Evolutionary conservation across 148 eudicot genomes (phyloP).

Genomic region (Nepenthes gracilis): DNA sequence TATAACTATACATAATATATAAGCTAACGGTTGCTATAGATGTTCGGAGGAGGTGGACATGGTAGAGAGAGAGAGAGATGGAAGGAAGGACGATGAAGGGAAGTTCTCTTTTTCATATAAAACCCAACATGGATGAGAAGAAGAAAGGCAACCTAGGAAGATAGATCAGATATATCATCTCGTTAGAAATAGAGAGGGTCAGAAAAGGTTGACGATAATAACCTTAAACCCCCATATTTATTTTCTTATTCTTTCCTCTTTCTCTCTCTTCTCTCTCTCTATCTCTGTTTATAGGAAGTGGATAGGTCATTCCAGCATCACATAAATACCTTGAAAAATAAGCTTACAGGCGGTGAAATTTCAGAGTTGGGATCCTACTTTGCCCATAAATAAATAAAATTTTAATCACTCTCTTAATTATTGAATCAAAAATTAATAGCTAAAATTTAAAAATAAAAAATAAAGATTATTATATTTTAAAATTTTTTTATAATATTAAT

Average conservation of each 20-base stretch:
- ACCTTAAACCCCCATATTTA: constrained; percentile 6
- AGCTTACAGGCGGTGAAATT: background rate
- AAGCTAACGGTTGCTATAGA: background rate
- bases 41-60: background rate
- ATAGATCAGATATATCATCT: background rate
- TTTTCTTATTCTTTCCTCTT: background rate
- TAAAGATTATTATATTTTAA: too few species aligned
- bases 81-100: background rate
- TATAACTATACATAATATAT: too few species aligned
- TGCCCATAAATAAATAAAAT: background rate
- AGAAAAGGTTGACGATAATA: background rate
- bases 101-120: background rate
- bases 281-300: background rate
- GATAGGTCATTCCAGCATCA: background rate
- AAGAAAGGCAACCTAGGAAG: constrained; percentile 11
- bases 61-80: background rate
- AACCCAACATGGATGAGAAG: background rate
- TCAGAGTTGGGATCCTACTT: background rate
- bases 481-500: too few species aligned
- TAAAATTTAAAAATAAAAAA: too few species aligned
- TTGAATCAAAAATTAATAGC: too few species aligned
- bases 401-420: background rate
- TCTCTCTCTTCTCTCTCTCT: background rate
- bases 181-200: background rate
- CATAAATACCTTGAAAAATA: background rate